Evolutionary conservation across 768 basidiomycete species (phyloP), one percentile per base, ranked within the genome.

Genomic region (Xerocomellus chrysenteron): DNA sequence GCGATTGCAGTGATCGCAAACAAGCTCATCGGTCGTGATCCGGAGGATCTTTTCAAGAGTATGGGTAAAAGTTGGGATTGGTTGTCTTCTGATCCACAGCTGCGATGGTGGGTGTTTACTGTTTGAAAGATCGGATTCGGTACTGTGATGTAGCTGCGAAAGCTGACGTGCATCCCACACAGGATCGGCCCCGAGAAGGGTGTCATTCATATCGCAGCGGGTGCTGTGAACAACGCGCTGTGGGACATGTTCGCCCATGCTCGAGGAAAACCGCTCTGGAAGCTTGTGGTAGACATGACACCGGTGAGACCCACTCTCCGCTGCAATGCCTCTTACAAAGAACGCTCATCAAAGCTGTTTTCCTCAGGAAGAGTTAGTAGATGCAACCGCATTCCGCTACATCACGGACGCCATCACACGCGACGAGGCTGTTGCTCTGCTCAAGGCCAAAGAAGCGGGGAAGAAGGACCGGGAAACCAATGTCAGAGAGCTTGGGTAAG

Each of bases 161-260:
- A 30, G 42, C 56, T 58, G 41, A 49, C 11, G 5, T 47, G 14
- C 35, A 21, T 59, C n/a, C 16, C 33, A 43, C 56, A 53, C 50
- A 90, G 89, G 88, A 87, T 94, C 64, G 94, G 93, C 6, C 94
- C 94, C 0, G 94, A 96, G 70, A 96, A 96, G 72, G 95, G 95
- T 50, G 92, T 98, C 3, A 94, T 98, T 51, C 90, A 93, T 68
- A 86, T 96, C 50, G 92, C 94, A 3, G 82, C 90, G 0, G 92
- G 83, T 6, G 92, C 92, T 2, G 92, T 98, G 9, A 84, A 92
- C 70, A 97, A 97, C 61, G 95, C 94, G 0, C 66, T 96, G 2
- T 98, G 95, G 95, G 95, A 97, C 66, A 85, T 96, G 84, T 93
- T 85, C 61, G 92, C 92, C 3, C 83, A 87, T 47, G 78, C 86